phyloP scores from a whole-genome alignment of 1,284 basidiomycete genomes.

The Cystobasidium pallidum region DNA sequence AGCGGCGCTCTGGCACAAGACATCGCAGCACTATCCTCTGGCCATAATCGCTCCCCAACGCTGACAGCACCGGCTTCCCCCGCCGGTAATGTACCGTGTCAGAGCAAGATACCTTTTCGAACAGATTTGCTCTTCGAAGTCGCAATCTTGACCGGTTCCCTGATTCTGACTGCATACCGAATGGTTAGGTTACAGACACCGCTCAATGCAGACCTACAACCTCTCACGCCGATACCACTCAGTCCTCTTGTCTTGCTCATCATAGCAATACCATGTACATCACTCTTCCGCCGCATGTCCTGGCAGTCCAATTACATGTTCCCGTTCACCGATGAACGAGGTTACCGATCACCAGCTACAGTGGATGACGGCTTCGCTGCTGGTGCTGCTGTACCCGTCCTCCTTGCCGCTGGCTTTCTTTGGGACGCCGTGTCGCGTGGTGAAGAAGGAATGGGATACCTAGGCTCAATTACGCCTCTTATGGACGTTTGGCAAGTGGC shows the following conservation, averaged over 20 bases:
- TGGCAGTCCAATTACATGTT: conserved; percentile 49
- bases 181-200: conserved; percentile 44
- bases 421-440: conserved; percentile 49
- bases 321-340: conserved; percentile 55
- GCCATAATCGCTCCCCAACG: conserved; percentile 12
- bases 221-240: conserved; percentile 46
- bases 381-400: conserved; percentile 51
- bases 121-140: conserved; percentile 49
- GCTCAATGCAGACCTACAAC: conserved; percentile 31
- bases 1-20: conserved; percentile 12
- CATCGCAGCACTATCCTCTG: neutral
- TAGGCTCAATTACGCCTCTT: conserved; percentile 47
- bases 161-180: conserved; percentile 48
- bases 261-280: conserved; percentile 49
- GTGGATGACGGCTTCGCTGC: conserved; percentile 53
- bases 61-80: conserved; percentile 25
- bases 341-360: conserved; percentile 49
- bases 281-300: conserved; percentile 49
- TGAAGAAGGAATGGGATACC: conserved; percentile 35
- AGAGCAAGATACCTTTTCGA: conserved; percentile 44
- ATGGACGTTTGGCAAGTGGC: conserved; percentile 52
- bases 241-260: conserved; percentile 46
- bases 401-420: conserved; percentile 50
- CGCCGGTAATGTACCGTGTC: neutral
- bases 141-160: conserved; percentile 45